Percentiles rank a stretch among this genome's conserved stretches.
phyloP scores from a whole-genome alignment of 345 rosid species.

The Arabis hirsuta region DNA sequence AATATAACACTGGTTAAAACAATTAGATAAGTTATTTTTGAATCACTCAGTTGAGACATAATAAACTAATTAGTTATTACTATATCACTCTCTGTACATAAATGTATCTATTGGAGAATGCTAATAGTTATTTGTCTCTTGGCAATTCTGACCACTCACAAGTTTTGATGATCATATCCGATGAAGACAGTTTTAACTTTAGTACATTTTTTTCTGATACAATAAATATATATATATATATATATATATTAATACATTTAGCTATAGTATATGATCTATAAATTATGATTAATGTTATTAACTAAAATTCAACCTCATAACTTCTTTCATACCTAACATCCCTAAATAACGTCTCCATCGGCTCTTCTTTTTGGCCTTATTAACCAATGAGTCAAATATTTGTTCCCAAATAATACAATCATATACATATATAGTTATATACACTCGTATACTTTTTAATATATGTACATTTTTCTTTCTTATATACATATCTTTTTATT shows the following conservation, averaged over 20 bases:
- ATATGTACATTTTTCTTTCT: conserved; percentile 6
- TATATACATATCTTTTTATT: conserved; percentile 6
- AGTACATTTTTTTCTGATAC: conserved; percentile 1
- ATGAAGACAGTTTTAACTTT: conserved; percentile 41
- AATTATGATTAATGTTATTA: conserved; percentile 1
- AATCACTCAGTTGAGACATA: neutral
- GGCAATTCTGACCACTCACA: conserved; percentile 35
- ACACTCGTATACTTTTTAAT: neutral
- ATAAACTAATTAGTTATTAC: neutral
- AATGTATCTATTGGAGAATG: conserved; percentile 37
- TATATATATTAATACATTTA: neutral
- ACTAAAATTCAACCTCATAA: conserved; percentile 13
- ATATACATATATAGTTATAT: neutral
- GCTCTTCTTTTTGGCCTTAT: conserved; percentile 35
- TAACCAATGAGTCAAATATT: conserved; percentile 19
- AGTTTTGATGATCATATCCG: conserved; percentile 38
- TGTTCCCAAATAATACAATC: conserved; percentile 17
- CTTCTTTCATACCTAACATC: conserved; percentile 40
- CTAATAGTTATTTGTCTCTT: conserved; percentile 43
- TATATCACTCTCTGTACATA: neutral
- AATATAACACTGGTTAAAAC: conserved; percentile 19
- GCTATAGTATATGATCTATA: conserved; percentile 8
- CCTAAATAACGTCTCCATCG: conserved; percentile 40
- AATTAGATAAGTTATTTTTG: neutral
- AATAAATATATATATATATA: neutral